These are phyloP conservation scores for Fallopia convolvulus DNA, from an alignment of 148 eudicot species.

Conservation along the genomic window DNA sequence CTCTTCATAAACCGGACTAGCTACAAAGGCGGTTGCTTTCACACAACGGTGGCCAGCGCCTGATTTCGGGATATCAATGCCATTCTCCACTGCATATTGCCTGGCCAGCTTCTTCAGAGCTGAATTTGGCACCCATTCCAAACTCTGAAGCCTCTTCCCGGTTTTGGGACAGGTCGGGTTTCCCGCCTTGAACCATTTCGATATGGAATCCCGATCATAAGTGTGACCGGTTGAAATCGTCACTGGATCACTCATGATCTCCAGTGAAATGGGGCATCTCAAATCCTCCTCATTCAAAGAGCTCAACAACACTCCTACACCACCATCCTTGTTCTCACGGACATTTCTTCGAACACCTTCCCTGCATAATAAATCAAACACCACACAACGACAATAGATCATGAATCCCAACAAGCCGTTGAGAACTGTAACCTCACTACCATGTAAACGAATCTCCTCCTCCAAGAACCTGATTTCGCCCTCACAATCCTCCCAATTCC, in stretches of 20 bases:
- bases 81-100: conserved; percentile 38
- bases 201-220: conserved; percentile 62
- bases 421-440: conserved; percentile 19
- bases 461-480: conserved; percentile 55
- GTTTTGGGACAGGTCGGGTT: conserved; percentile 72
- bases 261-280: conserved; percentile 79
- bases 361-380: conserved; percentile 29
- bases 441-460: conserved; percentile 21
- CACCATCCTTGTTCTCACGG: background rate
- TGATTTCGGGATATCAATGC: conserved; percentile 21
- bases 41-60: conserved; percentile 13
- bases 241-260: conserved; percentile 82
- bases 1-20: conserved; percentile 35
- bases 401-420: conserved; percentile 41
- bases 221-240: conserved; percentile 73
- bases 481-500: conserved; percentile 55
- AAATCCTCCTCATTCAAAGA: conserved; percentile 58
- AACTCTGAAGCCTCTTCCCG: conserved; percentile 39
- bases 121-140: conserved; percentile 55
- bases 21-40: conserved; percentile 13
- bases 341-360: background rate
- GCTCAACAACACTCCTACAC: background rate
- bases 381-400: conserved; percentile 46
- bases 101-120: conserved; percentile 44
- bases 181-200: conserved; percentile 65